Evolutionary conservation across 768 basidiomycete species (phyloP).

Genomic region (Inosperma sp.): DNA sequence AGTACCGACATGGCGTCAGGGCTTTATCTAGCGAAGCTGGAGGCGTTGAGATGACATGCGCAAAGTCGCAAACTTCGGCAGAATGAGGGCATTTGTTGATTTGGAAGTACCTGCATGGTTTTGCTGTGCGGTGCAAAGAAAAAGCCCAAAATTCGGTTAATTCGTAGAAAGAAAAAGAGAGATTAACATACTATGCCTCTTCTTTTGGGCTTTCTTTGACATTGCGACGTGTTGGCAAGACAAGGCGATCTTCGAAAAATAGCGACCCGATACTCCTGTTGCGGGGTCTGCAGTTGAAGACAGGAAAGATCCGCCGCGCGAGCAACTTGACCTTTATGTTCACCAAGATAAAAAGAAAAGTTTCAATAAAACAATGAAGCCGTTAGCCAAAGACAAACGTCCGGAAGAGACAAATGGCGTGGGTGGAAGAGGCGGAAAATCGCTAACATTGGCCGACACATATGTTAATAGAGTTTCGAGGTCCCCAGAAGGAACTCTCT

Average conservation of each 20-base stretch:
- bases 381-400: no score
- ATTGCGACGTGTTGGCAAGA: slow-evolving; percentile 14
- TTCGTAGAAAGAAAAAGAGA: neutral
- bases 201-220: slow-evolving; percentile 34
- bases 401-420: slow-evolving; percentile 15
- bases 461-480: slow-evolving; percentile 28
- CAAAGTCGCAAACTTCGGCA: slow-evolving; percentile 46
- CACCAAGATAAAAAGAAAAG: no score
- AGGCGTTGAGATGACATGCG: slow-evolving; percentile 35
- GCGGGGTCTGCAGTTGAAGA: neutral
- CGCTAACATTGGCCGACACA: slow-evolving; percentile 19
- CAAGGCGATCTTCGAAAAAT: neutral
- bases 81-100: slow-evolving; percentile 38
- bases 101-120: slow-evolving; percentile 49
- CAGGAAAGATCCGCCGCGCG: neutral
- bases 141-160: slow-evolving; percentile 3
- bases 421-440: slow-evolving; percentile 25
- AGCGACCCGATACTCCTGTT: neutral
- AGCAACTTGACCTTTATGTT: slow-evolving; percentile 16
- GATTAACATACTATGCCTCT: slow-evolving; percentile 37
- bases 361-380: no score
- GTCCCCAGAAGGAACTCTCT: slow-evolving; percentile 31
- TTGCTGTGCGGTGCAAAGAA: slow-evolving; percentile 35
- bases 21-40: slow-evolving; percentile 12
- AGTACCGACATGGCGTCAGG: slow-evolving; percentile 30